phyloP scores from a whole-genome alignment of 768 basidiomycete genomes.

The Fistulinella prunicolor region DNA sequence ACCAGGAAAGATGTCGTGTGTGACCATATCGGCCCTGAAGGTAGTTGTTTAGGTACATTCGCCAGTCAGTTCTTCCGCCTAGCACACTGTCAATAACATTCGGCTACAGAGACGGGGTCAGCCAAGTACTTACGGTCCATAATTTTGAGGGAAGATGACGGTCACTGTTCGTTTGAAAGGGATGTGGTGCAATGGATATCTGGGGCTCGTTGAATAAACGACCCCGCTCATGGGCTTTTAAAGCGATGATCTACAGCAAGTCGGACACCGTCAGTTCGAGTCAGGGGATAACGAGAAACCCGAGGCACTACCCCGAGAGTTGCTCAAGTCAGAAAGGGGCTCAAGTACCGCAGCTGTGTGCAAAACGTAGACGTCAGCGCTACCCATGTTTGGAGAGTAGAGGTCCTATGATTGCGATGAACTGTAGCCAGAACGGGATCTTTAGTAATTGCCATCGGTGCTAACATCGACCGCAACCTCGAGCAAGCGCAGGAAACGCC shows the following conservation, averaged over 20 bases:
- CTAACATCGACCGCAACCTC: conserved; percentile 16
- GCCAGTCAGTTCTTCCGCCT: conserved; percentile 25
- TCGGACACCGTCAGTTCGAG: conserved; percentile 20
- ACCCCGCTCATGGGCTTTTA: conserved; percentile 17
- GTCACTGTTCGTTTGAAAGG: neutral
- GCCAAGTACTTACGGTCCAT: conserved; percentile 19
- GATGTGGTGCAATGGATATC: conserved; percentile 3
- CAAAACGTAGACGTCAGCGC: conserved; percentile 3
- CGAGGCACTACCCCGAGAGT: conserved; percentile 2
- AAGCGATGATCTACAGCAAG: conserved; percentile 24
- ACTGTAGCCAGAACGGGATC: conserved; percentile 16
- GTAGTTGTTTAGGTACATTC: conserved; percentile 30
- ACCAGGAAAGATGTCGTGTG: conserved; percentile 25
- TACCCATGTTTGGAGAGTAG: conserved; percentile 18
- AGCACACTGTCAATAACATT: conserved; percentile 5
- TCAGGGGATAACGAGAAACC: conserved; percentile 23
- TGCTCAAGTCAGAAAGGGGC: conserved; percentile 8
- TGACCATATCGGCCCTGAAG: conserved; percentile 33
- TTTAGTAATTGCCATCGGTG: conserved; percentile 20
- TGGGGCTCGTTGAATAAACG: conserved; percentile 4
- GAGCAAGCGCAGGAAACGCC: conserved; percentile 22
- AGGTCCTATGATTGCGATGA: conserved; percentile 3
- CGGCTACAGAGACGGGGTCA: neutral
- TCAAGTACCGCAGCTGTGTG: conserved; percentile 20
- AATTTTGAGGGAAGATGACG: neutral